Conservation (phyloP, 2,329 filamentous ascomycete species). For the Mariannaea sp. region DNA sequence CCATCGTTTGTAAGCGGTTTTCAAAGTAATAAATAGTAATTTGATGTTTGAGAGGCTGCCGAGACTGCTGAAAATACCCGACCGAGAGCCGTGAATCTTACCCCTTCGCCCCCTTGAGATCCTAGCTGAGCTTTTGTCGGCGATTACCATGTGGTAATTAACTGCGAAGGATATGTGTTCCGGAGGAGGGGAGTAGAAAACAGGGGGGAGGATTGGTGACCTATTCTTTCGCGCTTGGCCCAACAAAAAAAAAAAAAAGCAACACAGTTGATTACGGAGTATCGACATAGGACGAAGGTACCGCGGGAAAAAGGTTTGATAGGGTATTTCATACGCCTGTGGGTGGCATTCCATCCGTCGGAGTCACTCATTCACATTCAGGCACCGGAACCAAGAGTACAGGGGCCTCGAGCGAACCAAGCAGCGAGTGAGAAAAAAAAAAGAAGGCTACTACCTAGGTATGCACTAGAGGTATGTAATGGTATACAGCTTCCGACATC, state of each 20-base stretch:
- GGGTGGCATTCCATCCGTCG: neutral
- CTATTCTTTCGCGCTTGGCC: neutral
- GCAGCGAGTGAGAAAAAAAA: no score
- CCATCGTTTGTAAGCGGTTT: no score
- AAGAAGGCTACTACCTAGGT: no score
- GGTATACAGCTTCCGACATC: conserved; percentile 21
- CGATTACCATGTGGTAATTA: no score
- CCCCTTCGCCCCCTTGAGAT: neutral
- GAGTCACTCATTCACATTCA: conserved; percentile 24
- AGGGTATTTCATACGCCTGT: neutral
- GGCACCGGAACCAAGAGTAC: conserved; percentile 38
- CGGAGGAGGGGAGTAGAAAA: no score
- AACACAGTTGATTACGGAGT: no score
- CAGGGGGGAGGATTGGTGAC: no score
- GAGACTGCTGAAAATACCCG: neutral
- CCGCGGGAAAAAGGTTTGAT: neutral
- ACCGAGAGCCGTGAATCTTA: neutral
- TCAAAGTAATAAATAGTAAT: neutral
- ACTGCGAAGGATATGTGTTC: no score
- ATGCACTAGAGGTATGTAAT: no score
- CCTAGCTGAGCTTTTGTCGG: no score
- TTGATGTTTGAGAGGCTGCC: neutral
- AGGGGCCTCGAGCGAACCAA: conserved; percentile 34
- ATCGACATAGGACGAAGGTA: no score
- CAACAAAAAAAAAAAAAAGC: neutral